Evolutionary conservation across 148 eudicot genomes (phyloP).

Genomic region (Cornus controversa): DNA sequence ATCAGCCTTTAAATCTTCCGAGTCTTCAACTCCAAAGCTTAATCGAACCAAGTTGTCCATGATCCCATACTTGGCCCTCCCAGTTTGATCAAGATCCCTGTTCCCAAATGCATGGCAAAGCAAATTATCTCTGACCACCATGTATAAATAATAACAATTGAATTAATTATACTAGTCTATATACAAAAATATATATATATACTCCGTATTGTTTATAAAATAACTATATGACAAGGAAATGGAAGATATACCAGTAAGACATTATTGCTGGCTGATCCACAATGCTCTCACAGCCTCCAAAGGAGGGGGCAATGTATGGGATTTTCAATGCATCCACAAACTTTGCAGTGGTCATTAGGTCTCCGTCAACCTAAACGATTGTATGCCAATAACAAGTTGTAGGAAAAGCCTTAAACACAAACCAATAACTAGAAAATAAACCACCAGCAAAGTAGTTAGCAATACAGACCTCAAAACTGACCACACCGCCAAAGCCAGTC

Average conservation of each 20-base stretch:
- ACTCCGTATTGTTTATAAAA: background rate
- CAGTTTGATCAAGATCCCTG: conserved; percentile 82
- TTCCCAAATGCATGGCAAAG: background rate
- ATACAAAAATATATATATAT: too few relatives aligned
- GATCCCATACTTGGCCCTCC: conserved; percentile 71
- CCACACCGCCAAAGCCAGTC: conserved; percentile 97
- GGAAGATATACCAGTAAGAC: conserved; percentile 80
- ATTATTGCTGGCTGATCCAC: conserved; percentile 96
- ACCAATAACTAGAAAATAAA: background rate
- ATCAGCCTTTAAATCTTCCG: conserved; percentile 76
- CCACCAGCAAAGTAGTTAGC: background rate
- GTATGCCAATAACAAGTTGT: background rate
- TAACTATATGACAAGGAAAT: conserved; percentile 9
- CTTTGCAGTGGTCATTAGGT: conserved; percentile 53
- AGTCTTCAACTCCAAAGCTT: conserved; percentile 86
- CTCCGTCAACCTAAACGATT: conserved; percentile 70
- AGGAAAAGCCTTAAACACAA: background rate
- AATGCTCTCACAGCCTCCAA: conserved; percentile 96
- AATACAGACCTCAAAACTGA: conserved; percentile 87
- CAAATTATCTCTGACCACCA: background rate
- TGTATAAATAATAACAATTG: too few relatives aligned
- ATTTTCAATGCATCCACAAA: conserved; percentile 79
- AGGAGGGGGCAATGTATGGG: conserved; percentile 94
- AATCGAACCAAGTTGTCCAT: conserved; percentile 75
- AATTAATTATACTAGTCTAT: background rate